Evolutionary conservation across 1,139 yeast genomes (phyloP), one percentile per base, ranked within the genome.

Genomic region (Yamadazyma pseudoaaseri): DNA sequence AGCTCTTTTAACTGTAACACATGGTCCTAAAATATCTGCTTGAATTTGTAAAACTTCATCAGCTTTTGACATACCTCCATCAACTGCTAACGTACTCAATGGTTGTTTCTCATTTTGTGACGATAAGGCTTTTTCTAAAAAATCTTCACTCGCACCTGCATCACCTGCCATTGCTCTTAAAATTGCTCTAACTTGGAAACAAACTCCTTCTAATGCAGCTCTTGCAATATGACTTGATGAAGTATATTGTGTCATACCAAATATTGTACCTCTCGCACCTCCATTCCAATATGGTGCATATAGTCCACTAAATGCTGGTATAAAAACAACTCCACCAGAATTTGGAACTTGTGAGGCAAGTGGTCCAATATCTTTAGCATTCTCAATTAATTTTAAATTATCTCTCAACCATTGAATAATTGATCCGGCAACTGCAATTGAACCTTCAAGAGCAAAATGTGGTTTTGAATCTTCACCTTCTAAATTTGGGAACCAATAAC

Each of bases 201-300:
- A 89, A 30, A 89, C 94, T 45, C 97, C 97, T 60, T 90, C 97
- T 41, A 90, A 73, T 4, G 96, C 96, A 4, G 97, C 97, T 47
- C 96, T 76, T 10, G 95, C 95, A 52, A 90, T 80, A 61, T 90
- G 97, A 27, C 89, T 78, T 21, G 94, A 81, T 12, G 85, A 76
- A 22, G 96, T 84, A 62, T 79, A 87, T 56, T 87, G 95, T 5
- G 96, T 86, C 71, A 90, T 76, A 30, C 97, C 97, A 56, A 87
- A 81, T 34, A 90, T 85, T 28, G 96, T 82, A 39, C 97, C 97
- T 51, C 96, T 79, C 7, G 96, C 90, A 34, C 86, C 87, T 13
- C 94, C 77, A 52, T 86, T 87, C 97, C 97, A 90, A 66, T 90
- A 89, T 14, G 97, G 97, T 3, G 97, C 96, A 59, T 86, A 90